Evolutionary conservation across 2,329 filamentous ascomycete genomes (phyloP), one percentile per base, ranked within the genome.

Genomic region (Cryphonectria naterciae): DNA sequence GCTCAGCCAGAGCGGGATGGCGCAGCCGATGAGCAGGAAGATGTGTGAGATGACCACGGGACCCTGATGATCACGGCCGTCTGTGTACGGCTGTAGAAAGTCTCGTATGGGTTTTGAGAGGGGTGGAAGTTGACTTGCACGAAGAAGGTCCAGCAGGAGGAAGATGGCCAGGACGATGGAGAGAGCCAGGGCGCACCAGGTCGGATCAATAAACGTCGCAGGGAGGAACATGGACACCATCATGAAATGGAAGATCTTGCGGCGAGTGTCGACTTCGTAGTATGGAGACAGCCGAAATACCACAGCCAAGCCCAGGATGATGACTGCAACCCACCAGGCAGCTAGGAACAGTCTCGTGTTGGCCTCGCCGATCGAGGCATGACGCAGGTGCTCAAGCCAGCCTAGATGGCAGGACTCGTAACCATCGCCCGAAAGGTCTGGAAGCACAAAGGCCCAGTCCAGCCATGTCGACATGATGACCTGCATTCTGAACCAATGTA

Each of bases 181-280:
- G n/a, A 98, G 85, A 0, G 94, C 93, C 17, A 99, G 84, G 1
- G 92, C 89, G 65, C 91, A 90, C 80, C 93, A 98, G 56, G 91
- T 86, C 0, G 96, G 95, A 79, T 99, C 96, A 74, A 98, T 83
- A 78, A 90, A 98, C 2, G 92, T 93, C 1, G 93, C 90, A 0
- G 96, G 95, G 1, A 98, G 86, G 69, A 99, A 91, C 93, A 99
- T 98, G 69, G 90, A 90, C 10, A 98, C 95, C 92, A 98, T 98
- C 87, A 95, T 97, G 75, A 97, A 97, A 80, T 99, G 96, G 80
- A 99, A 99, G 35, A 98, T 93, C 81, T 99, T 99, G 66, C 96
- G 90, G 65, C 96, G 89, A 1, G 96, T 99, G 81, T 99, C 96
- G 63, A 99, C 95, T 81, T 98, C 95, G 75, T 93, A 95, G 65